Evolutionary conservation across 2,329 filamentous ascomycete genomes (phyloP).

Genomic region (Raffaelea arxii): DNA sequence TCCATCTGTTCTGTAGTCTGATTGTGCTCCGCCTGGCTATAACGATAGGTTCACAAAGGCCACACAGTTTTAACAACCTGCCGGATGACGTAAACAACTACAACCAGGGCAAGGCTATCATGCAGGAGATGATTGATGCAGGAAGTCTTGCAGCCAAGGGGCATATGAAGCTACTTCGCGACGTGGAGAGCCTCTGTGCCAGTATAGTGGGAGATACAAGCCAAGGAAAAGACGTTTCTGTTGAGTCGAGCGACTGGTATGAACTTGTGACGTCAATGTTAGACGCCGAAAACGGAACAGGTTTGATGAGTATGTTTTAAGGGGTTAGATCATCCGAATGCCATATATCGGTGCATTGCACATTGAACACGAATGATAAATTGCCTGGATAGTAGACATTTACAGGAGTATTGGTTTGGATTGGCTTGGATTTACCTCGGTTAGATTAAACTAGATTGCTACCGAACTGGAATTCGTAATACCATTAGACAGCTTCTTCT

Average conservation of each 20-base stretch:
- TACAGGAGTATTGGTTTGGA: no score
- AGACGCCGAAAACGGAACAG: conserved; percentile 1
- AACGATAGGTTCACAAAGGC: neutral
- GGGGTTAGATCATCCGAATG: no score
- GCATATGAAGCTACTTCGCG: conserved; percentile 2
- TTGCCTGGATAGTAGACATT: no score
- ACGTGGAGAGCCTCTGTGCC: conserved; percentile 1
- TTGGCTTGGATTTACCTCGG: no score
- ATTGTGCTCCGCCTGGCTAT: conserved; percentile 2
- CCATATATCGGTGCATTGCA: no score
- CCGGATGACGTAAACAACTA: neutral
- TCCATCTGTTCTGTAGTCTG: conserved; percentile 5
- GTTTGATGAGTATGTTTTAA: conserved; percentile 53
- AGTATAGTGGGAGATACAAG: neutral
- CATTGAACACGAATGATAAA: no score
- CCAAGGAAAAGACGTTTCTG: neutral
- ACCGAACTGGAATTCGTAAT: no score
- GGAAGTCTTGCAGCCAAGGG: conserved; percentile 3
- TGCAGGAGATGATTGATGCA: conserved; percentile 1
- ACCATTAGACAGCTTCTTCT: no score
- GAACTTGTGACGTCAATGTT: conserved; percentile 4
- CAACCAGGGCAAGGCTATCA: conserved; percentile 1
- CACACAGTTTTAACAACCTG: neutral
- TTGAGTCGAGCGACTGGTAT: conserved; percentile 1
- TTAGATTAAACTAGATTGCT: no score